A percentile compares a stretch with the other conserved stretches of the same genome.
Conservation (phyloP, 177 flowering plant species). For the Vitis hybrid region DNA sequence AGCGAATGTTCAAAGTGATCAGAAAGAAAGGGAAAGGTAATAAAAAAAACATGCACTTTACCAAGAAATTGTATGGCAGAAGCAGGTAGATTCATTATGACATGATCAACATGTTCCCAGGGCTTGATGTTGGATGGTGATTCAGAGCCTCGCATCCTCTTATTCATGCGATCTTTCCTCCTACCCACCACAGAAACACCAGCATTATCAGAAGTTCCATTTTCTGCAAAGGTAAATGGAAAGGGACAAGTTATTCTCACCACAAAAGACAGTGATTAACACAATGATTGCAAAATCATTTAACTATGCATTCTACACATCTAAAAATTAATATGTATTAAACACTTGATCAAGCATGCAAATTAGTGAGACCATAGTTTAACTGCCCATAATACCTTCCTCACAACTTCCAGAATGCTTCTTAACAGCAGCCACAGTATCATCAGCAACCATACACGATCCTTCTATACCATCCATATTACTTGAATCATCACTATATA, state of each 20-base stretch:
- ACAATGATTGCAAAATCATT: too few species aligned
- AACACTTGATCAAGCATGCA: too few species aligned
- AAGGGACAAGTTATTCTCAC: background rate
- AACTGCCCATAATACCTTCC: conserved; percentile 35
- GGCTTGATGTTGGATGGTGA: conserved; percentile 40
- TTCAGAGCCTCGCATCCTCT: conserved; percentile 51
- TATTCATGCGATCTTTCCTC: conserved; percentile 47
- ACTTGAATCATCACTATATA: conserved; percentile 8
- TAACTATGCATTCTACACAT: too few species aligned
- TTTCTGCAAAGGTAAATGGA: conserved; percentile 32
- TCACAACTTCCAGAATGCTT: conserved; percentile 39
- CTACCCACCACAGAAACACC: conserved; percentile 18
- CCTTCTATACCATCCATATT: conserved; percentile 21
- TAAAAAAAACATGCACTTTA: conserved; percentile 11
- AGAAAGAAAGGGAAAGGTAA: background rate
- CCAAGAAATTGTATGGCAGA: conserved; percentile 94
- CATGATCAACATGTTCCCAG: conserved; percentile 96
- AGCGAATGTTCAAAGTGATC: background rate
- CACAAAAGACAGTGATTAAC: background rate
- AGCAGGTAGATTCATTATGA: conserved; percentile 95
- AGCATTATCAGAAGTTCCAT: conserved; percentile 24
- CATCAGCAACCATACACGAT: conserved; percentile 16
- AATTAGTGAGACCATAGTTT: background rate
- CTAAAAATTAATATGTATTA: too few species aligned
- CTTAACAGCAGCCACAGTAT: conserved; percentile 36